A percentile compares a stretch with the other conserved stretches of the same genome.
These are phyloP conservation scores for Xylaria bambusicola DNA, from an alignment of 495 filamentous ascomycete genomes.

Conservation along the genomic window DNA sequence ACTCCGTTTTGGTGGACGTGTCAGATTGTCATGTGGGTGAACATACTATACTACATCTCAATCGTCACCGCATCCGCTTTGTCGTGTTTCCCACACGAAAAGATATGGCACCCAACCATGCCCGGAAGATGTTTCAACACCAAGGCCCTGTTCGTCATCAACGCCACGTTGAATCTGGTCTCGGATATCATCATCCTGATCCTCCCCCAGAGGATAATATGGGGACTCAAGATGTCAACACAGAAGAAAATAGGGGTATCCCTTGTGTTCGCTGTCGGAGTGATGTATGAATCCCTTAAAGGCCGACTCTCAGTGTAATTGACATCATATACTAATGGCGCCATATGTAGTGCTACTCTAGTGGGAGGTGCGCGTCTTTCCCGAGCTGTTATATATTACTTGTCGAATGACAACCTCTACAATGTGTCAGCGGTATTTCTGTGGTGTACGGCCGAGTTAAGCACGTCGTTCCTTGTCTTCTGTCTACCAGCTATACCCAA, in stretches of 20 bases:
- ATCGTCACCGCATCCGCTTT: not conserved
- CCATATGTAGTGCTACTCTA: not conserved
- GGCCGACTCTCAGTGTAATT: no score
- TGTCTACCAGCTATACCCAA: constrained; percentile 1
- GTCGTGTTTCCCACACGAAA: constrained; percentile 24
- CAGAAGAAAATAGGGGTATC: constrained; percentile 1
- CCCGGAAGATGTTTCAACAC: constrained; percentile 3
- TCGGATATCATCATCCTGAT: constrained; percentile 10
- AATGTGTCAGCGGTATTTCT: not conserved
- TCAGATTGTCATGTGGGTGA: constrained; percentile 38
- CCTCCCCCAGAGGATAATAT: constrained; percentile 6
- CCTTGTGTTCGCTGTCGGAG: constrained; percentile 2
- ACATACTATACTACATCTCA: constrained; percentile 40
- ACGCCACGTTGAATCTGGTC: not conserved
- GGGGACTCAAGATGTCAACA: not conserved
- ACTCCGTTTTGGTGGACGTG: constrained; percentile 23
- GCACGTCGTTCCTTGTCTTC: not conserved
- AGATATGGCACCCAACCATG: constrained; percentile 7
- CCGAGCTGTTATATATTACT: not conserved
- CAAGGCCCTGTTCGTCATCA: not conserved
- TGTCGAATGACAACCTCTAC: not conserved
- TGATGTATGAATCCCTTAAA: no score
- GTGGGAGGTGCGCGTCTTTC: not conserved
- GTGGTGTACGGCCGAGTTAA: constrained; percentile 3
- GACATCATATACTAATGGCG: not conserved